These are phyloP conservation scores for Digitaria exilis DNA, from an alignment of 202 grass and related monocot genomes.

Conservation along the genomic window DNA sequence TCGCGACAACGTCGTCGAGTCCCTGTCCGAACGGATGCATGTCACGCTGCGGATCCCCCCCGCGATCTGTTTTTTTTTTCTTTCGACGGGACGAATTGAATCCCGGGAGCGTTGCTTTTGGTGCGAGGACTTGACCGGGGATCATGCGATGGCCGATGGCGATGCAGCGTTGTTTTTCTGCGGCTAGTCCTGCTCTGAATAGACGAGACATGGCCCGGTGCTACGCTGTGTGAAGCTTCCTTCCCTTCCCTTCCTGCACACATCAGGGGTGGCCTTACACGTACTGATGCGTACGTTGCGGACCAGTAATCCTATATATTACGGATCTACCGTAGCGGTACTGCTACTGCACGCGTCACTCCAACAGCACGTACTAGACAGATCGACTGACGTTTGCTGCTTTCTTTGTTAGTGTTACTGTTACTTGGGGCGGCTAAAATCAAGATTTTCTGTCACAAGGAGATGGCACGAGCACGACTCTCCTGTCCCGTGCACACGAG, in stretches of 20 bases:
- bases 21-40: not conserved
- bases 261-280: not conserved
- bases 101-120: too few relatives aligned
- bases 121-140: too few relatives aligned
- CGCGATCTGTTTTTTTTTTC: not conserved
- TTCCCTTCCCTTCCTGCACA: not conserved
- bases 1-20: conserved; percentile 17
- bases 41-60: conserved; percentile 5
- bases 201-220: not conserved
- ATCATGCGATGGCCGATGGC: too few relatives aligned
- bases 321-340: not conserved
- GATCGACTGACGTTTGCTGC: not conserved
- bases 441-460: not conserved
- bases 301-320: too few relatives aligned
- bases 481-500: not conserved
- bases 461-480: not conserved
- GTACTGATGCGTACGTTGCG: not conserved
- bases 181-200: not conserved
- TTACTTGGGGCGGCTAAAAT: too few relatives aligned
- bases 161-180: conserved; percentile 8
- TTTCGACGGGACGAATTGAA: not conserved
- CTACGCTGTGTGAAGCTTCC: not conserved
- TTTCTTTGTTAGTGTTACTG: not conserved
- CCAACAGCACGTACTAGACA: not conserved
- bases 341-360: not conserved